Conservation (phyloP, 805 yeast genomes). For the Kluyveromyces lactis region DNA sequence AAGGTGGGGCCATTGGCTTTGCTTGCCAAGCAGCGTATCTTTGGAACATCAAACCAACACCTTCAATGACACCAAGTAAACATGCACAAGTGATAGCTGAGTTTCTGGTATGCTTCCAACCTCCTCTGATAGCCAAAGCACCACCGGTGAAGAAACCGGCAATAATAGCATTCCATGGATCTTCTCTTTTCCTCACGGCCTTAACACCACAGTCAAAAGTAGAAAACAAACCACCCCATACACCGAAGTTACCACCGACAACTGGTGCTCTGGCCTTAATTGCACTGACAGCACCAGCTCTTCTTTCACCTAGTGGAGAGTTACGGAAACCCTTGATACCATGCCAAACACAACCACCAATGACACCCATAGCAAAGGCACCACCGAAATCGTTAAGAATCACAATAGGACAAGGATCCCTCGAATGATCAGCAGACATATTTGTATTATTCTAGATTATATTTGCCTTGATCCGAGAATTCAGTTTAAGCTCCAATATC, state of each 20-base stretch:
- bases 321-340: constrained; percentile 98
- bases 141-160: constrained; percentile 99
- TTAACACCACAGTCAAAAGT: constrained; percentile 93
- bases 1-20: constrained; percentile 57
- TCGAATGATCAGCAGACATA: constrained; percentile 93
- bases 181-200: constrained; percentile 94
- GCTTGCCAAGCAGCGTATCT: constrained; percentile 81
- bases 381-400: constrained; percentile 97
- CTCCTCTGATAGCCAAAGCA: constrained; percentile 95
- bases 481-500: too few relatives aligned
- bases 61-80: constrained; percentile 92
- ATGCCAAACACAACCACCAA: constrained; percentile 99
- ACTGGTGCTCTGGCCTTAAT: constrained; percentile 96
- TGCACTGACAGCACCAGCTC: constrained; percentile 81
- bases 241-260: constrained; percentile 98
- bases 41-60: constrained; percentile 95
- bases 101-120: constrained; percentile 93
- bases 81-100: constrained; percentile 97
- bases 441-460: not conserved
- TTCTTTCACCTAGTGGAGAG: constrained; percentile 94
- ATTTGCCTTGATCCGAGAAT: too few relatives aligned
- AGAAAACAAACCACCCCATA: constrained; percentile 98
- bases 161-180: constrained; percentile 95
- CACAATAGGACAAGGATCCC: constrained; percentile 98
- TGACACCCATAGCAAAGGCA: constrained; percentile 98